These are phyloP conservation scores for Chalara sp. DNA, from an alignment of 2,329 filamentous ascomycete species.

Conservation along the genomic window DNA sequence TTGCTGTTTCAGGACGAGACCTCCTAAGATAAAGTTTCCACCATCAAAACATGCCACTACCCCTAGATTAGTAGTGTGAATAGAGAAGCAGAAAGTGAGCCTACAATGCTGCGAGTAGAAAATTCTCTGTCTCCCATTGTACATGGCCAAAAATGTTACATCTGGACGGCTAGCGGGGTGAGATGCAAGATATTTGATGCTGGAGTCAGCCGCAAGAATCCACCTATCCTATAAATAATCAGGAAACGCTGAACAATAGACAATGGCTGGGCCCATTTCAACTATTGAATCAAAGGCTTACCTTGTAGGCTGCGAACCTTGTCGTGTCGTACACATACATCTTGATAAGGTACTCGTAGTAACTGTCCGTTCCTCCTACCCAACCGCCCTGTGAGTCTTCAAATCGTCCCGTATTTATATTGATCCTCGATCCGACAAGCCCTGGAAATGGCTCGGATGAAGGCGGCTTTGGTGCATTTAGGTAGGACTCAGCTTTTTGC, in stretches of 20 bases:
- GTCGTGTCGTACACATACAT: constrained; percentile 75
- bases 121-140: constrained; percentile 36
- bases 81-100: not conserved
- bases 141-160: constrained; percentile 63
- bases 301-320: constrained; percentile 55
- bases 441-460: constrained; percentile 68
- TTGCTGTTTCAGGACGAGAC: constrained; percentile 56
- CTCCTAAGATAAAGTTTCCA: constrained; percentile 79
- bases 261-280: no score
- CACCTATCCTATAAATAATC: constrained; percentile 49
- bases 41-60: constrained; percentile 74
- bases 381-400: constrained; percentile 64
- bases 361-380: constrained; percentile 71
- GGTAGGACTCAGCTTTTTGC: constrained; percentile 61
- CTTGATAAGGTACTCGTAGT: constrained; percentile 88
- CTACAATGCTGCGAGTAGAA: constrained; percentile 39
- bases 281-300: no score
- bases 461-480: constrained; percentile 59
- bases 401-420: constrained; percentile 60
- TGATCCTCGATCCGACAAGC: constrained; percentile 62
- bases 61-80: not conserved
- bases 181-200: constrained; percentile 63
- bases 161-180: constrained; percentile 61
- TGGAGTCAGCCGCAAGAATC: constrained; percentile 68
- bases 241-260: no score